Percentiles rank a stretch among this genome's conserved stretches.
Conservation (phyloP, 441 rosid genomes). For the Dalechampia spathulata region DNA sequence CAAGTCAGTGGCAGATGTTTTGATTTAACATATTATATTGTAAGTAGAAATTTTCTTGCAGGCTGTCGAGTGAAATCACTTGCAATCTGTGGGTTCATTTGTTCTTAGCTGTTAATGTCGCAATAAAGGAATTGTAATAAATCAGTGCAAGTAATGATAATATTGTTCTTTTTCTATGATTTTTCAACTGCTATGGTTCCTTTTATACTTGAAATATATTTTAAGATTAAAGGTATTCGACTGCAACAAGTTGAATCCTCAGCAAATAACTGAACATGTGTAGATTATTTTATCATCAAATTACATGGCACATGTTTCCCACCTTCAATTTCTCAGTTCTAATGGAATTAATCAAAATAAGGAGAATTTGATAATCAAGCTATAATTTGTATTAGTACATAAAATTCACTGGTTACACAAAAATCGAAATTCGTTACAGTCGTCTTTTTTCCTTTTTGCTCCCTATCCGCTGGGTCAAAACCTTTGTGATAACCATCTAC, state of each 20-base stretch:
- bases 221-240: too few species aligned
- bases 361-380: background rate
- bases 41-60: background rate
- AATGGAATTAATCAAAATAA: background rate
- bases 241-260: too few species aligned
- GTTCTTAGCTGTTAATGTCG: background rate
- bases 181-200: too few species aligned
- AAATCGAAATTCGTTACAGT: background rate
- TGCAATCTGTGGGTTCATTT: background rate
- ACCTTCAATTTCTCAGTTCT: background rate
- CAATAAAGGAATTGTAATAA: conserved; percentile 1
- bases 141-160: background rate
- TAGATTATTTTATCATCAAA: background rate
- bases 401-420: background rate
- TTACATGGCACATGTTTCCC: background rate
- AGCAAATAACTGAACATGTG: background rate
- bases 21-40: background rate
- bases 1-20: background rate
- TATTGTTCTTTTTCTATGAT: background rate
- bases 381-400: background rate
- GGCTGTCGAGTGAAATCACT: background rate
- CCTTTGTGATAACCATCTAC: conserved; percentile 15
- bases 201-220: too few species aligned
- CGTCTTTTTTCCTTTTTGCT: background rate
- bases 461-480: background rate